phyloP scores from a whole-genome alignment of 768 basidiomycete species.

The Calocybe indica region DNA sequence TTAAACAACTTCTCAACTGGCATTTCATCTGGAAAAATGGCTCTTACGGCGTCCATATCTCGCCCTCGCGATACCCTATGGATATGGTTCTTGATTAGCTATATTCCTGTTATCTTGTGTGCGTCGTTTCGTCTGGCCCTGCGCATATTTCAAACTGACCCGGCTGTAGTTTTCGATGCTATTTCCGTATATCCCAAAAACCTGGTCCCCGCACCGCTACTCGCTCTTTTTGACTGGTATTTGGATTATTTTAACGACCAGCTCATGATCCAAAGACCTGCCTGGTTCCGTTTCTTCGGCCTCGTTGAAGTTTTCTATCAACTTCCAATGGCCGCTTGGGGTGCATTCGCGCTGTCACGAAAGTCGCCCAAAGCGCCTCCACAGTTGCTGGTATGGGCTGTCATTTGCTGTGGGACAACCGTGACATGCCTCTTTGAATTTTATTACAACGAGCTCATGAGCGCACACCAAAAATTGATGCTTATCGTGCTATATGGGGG shows the following conservation, averaged over 20 bases:
- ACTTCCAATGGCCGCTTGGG: constrained; percentile 15
- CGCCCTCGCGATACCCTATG: neutral
- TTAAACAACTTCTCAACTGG: too few species aligned
- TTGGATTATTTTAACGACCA: constrained; percentile 15
- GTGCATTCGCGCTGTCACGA: constrained; percentile 12
- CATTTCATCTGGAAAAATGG: too few species aligned
- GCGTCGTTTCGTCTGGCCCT: neutral
- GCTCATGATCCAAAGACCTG: constrained; percentile 13
- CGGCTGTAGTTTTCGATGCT: constrained; percentile 12
- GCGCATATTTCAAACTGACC: neutral
- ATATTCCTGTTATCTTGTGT: neutral
- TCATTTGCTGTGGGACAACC: constrained; percentile 13
- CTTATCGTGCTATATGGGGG: constrained; percentile 13
- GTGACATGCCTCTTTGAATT: constrained; percentile 16
- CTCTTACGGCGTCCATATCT: neutral
- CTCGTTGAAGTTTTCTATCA: constrained; percentile 14
- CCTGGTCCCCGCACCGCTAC: constrained; percentile 10
- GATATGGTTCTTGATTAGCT: neutral
- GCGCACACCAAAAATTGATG: constrained; percentile 8
- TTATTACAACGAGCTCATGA: constrained; percentile 16
- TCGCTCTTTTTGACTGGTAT: constrained; percentile 14
- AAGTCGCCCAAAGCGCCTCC: constrained; percentile 14
- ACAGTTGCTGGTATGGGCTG: constrained; percentile 14
- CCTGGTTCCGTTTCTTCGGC: constrained; percentile 17
- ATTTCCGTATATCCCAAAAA: constrained; percentile 12